Conservation (phyloP, 1,284 basidiomycete species). For the Cutaneotrichosporon dermatis region DNA sequence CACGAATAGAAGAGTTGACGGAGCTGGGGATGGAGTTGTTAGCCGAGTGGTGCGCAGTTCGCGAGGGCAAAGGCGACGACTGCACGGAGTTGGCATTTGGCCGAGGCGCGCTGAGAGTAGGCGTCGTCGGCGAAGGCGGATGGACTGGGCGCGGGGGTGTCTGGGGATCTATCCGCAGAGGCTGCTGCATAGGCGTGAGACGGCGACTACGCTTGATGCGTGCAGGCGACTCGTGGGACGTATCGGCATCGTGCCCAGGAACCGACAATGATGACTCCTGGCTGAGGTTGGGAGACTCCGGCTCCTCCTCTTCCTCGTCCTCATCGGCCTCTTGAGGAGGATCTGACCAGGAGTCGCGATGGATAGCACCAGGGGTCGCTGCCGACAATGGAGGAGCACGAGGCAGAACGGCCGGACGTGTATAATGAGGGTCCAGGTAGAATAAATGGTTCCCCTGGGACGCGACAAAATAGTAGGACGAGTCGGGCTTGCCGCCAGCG, state of each 20-base stretch:
- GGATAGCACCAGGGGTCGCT: background rate
- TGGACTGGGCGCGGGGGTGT: background rate
- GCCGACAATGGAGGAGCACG: slow-evolving; percentile 55
- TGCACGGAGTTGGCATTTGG: background rate
- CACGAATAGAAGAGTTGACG: slow-evolving; percentile 2
- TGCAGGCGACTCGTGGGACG: slow-evolving; percentile 11
- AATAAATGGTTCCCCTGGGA: slow-evolving; percentile 83
- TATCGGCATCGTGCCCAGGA: slow-evolving; percentile 23
- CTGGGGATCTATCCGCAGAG: background rate
- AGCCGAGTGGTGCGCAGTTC: background rate
- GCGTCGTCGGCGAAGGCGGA: slow-evolving; percentile 4
- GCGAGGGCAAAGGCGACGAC: background rate
- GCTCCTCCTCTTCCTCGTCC: slow-evolving; percentile 14
- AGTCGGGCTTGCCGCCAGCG: slow-evolving; percentile 88
- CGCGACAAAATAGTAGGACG: slow-evolving; percentile 96
- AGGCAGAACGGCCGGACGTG: slow-evolving; percentile 73
- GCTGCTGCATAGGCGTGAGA: slow-evolving; percentile 2
- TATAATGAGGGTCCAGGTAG: slow-evolving; percentile 93
- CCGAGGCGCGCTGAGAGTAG: slow-evolving; percentile 4
- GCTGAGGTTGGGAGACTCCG: background rate
- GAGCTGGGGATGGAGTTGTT: background rate
- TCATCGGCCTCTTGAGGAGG: slow-evolving; percentile 8
- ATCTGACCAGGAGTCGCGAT: background rate
- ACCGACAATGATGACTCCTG: background rate
- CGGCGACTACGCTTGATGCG: background rate